Evolutionary conservation across 108 stramenopile genomes (phyloP).

Genomic region (Mayamaea pseudoterrestris): DNA sequence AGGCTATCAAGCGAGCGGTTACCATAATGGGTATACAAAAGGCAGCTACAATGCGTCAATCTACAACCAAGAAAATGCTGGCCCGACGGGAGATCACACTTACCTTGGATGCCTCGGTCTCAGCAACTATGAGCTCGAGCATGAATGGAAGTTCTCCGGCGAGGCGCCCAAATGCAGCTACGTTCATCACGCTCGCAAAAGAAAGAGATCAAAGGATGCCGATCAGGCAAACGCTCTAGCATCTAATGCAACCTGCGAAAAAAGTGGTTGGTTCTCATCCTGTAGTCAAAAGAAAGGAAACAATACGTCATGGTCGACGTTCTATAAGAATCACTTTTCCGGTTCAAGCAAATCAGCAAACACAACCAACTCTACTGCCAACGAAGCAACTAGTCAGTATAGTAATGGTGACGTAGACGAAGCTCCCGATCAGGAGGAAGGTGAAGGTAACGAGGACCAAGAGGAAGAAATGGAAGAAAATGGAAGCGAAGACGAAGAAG

Average conservation of each 20-base stretch:
- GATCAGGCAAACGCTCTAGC: slow-evolving; percentile 6
- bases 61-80: too few species aligned
- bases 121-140: slow-evolving; percentile 9
- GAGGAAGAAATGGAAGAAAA: neutral
- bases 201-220: neutral
- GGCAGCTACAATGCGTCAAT: too few species aligned
- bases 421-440: too few species aligned
- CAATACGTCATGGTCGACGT: too few species aligned
- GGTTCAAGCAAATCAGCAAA: too few species aligned
- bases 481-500: neutral
- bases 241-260: neutral
- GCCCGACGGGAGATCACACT: too few species aligned
- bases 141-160: slow-evolving; percentile 25
- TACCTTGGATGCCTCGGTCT: slow-evolving; percentile 22
- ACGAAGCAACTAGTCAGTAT: too few species aligned
- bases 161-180: slow-evolving; percentile 37
- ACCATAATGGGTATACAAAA: too few species aligned
- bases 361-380: too few species aligned
- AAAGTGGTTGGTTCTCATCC: neutral
- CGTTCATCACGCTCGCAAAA: slow-evolving; percentile 10
- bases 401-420: too few species aligned
- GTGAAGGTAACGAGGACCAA: neutral
- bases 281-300: slow-evolving; percentile 2
- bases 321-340: too few species aligned
- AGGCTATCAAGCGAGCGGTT: too few species aligned